phyloP scores from a whole-genome alignment of 192 early-diverging fungal species.

The Coemansia sp. region DNA sequence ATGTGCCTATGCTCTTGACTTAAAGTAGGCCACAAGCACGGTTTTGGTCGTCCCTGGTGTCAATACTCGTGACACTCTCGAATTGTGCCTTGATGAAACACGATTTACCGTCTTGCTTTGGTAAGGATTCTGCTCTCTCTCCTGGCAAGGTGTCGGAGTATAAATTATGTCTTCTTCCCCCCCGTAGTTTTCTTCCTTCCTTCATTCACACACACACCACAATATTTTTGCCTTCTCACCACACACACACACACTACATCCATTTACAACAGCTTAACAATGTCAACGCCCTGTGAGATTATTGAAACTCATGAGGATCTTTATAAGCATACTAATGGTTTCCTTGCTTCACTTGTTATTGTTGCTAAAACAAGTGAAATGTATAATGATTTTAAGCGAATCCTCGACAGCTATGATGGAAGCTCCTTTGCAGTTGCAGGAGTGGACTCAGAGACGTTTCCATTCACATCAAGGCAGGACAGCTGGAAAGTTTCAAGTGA shows the following conservation, averaged over 20 bases:
- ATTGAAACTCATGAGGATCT: neutral
- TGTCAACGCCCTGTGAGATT: neutral
- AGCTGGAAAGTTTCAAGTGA: neutral
- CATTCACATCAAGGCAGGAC: neutral
- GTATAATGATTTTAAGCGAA: neutral
- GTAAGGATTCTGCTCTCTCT: neutral
- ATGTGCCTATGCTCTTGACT: constrained; percentile 1
- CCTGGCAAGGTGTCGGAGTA: neutral
- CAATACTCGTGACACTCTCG: neutral
- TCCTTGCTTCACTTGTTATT: neutral
- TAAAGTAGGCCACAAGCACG: neutral
- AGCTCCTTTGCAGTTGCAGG: neutral
- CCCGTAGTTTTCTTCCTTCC: neutral
- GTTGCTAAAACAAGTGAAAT: neutral
- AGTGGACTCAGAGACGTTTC: neutral
- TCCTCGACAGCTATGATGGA: neutral
- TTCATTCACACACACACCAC: neutral
- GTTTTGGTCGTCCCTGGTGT: neutral
- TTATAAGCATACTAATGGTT: neutral
- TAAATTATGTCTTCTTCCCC: neutral
- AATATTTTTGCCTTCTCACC: neutral
- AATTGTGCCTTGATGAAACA: neutral
- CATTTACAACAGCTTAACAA: neutral
- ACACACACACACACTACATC: neutral
- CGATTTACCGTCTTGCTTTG: neutral